phyloP scores from a whole-genome alignment of 768 basidiomycete genomes.

The Leucosporidium creatinivorum region DNA sequence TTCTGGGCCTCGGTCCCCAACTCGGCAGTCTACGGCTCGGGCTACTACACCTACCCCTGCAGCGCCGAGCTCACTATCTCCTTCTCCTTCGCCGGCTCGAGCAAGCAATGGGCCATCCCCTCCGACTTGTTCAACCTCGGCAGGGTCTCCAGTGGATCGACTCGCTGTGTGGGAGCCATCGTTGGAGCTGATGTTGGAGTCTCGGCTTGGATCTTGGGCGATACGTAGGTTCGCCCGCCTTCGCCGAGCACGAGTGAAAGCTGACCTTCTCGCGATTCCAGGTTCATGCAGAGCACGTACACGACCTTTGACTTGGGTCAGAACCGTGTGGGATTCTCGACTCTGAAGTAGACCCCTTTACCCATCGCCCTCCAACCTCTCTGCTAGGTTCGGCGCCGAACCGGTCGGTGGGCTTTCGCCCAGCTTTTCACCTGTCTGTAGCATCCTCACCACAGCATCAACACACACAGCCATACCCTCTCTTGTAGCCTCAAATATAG shows the following conservation, averaged over 20 bases:
- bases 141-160: constrained; percentile 8
- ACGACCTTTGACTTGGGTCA: constrained; percentile 25
- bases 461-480: no score
- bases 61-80: constrained; percentile 41
- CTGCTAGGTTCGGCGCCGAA: no score
- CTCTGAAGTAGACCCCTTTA: background rate
- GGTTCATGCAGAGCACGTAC: constrained; percentile 29
- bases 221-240: background rate
- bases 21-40: constrained; percentile 31
- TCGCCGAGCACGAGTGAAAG: no score
- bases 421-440: no score
- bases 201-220: constrained; percentile 32
- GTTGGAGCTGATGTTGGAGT: constrained; percentile 34
- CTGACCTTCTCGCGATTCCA: background rate
- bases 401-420: no score
- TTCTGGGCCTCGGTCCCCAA: constrained; percentile 46
- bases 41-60: constrained; percentile 43
- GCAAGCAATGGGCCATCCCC: constrained; percentile 46
- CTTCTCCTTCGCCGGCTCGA: constrained; percentile 48
- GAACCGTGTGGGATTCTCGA: constrained; percentile 32
- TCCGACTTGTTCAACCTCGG: constrained; percentile 47
- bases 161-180: constrained; percentile 31
- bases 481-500: no score
- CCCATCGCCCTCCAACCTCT: no score
- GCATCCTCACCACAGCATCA: no score